phyloP scores from a whole-genome alignment of 768 basidiomycete species.

The Trametes maxima region DNA sequence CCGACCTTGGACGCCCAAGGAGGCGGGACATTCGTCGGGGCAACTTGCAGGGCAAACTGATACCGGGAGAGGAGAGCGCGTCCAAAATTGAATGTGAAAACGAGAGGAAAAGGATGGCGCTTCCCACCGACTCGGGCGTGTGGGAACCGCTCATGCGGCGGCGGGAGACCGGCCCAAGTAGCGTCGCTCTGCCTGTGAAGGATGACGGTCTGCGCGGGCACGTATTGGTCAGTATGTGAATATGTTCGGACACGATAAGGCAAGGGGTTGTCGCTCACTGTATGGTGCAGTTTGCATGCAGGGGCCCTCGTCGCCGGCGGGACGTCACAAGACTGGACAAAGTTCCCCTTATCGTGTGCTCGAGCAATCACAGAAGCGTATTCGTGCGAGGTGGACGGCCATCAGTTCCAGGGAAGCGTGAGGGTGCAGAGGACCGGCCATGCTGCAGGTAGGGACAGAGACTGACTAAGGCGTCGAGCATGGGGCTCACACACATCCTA shows the following conservation, averaged over 20 bases:
- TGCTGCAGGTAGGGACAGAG: neutral
- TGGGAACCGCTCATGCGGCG: constrained; percentile 18
- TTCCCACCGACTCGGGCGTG: constrained; percentile 10
- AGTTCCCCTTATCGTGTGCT: constrained; percentile 3
- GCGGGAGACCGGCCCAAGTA: constrained; percentile 13
- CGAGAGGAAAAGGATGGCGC: neutral
- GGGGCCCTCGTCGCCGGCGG: neutral
- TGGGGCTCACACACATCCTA: neutral
- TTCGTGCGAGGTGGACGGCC: neutral
- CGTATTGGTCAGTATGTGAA: constrained; percentile 2
- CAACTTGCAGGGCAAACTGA: constrained; percentile 4
- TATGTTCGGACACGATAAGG: constrained; percentile 15
- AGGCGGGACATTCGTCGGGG: constrained; percentile 11
- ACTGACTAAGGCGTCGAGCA: neutral
- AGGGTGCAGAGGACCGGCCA: neutral
- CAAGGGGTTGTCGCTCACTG: neutral
- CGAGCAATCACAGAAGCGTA: constrained; percentile 3
- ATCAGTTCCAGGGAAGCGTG: neutral
- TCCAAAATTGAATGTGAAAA: constrained; percentile 10
- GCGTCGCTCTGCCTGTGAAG: constrained; percentile 7
- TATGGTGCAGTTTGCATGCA: neutral
- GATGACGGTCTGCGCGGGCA: neutral
- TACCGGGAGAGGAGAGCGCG: neutral
- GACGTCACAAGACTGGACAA: neutral
- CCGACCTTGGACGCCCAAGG: neutral